Conservation (phyloP, 306 rosid genomes). For the Myrica gale region DNA sequence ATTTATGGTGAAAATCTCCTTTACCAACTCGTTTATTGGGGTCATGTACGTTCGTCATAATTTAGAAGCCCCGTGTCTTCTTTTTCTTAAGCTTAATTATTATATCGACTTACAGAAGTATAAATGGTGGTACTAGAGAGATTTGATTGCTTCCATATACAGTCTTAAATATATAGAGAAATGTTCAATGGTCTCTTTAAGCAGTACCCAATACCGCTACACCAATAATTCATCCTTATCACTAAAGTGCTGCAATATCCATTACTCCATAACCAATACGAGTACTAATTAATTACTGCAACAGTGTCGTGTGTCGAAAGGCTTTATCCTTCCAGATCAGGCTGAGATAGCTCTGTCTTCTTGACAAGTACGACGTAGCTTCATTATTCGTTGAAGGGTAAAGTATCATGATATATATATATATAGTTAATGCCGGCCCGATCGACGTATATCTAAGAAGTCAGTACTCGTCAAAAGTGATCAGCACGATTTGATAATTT, state of each 20-base stretch:
- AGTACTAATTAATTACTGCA: too few relatives aligned
- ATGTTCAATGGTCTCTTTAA: constrained; percentile 26
- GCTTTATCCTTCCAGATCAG: too few relatives aligned
- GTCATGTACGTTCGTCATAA: constrained; percentile 1
- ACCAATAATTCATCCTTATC: constrained; percentile 24
- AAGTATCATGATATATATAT: too few relatives aligned
- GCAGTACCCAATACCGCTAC: constrained; percentile 14
- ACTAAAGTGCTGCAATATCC: not conserved
- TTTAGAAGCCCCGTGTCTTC: too few relatives aligned
- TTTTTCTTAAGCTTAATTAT: not conserved
- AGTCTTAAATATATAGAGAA: not conserved
- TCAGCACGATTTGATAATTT: not conserved
- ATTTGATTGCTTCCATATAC: constrained; percentile 3
- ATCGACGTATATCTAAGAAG: too few relatives aligned
- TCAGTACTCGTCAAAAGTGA: not conserved
- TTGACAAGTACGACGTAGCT: too few relatives aligned
- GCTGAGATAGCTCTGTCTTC: too few relatives aligned
- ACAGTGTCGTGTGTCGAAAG: too few relatives aligned
- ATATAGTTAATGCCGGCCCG: too few relatives aligned
- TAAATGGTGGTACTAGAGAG: not conserved
- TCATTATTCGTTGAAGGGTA: too few relatives aligned
- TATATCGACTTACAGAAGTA: too few relatives aligned
- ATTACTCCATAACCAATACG: too few relatives aligned
- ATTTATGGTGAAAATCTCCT: constrained; percentile 2
- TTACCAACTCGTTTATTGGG: not conserved